Percentiles rank a stretch among this genome's conserved stretches.
phyloP scores from a whole-genome alignment of 805 yeast genomes.

The Hanseniaspora mollemarum region DNA sequence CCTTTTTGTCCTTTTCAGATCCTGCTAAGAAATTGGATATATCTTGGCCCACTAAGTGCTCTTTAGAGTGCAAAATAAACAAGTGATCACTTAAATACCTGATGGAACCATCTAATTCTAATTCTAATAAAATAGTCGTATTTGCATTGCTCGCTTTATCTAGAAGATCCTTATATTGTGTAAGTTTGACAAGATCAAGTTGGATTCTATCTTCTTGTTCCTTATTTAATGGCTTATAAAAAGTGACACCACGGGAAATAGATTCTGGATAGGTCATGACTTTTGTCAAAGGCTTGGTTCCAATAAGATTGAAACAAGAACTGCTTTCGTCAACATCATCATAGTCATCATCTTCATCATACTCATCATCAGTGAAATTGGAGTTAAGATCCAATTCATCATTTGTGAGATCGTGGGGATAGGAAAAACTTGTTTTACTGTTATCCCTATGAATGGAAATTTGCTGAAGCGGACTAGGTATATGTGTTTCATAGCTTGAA shows the following conservation, averaged over 20 bases:
- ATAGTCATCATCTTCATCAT: not conserved
- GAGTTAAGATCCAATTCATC: not conserved
- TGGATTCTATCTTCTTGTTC: conserved; percentile 15
- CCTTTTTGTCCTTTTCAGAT: conserved; percentile 47
- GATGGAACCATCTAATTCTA: conserved; percentile 70
- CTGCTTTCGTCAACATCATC: not conserved
- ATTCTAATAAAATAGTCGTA: conserved; percentile 71
- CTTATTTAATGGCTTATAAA: conserved; percentile 5
- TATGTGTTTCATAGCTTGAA: not conserved
- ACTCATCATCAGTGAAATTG: not conserved
- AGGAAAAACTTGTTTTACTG: not conserved
- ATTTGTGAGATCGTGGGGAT: not conserved
- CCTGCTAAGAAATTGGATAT: conserved; percentile 59
- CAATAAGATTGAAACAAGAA: not conserved
- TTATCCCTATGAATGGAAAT: not conserved
- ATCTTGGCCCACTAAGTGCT: conserved; percentile 45
- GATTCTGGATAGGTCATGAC: conserved; percentile 6
- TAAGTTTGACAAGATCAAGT: not conserved
- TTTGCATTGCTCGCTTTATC: conserved; percentile 54
- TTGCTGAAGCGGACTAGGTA: conserved; percentile 10
- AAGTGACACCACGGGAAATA: conserved; percentile 3
- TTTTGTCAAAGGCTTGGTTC: not conserved
- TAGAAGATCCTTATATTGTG: conserved; percentile 39
- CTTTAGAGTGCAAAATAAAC: conserved; percentile 64
- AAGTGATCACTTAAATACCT: conserved; percentile 64